These are phyloP conservation scores for Akanthomyces uredinophilus DNA, from an alignment of 2,329 filamentous ascomycete genomes.

Conservation along the genomic window DNA sequence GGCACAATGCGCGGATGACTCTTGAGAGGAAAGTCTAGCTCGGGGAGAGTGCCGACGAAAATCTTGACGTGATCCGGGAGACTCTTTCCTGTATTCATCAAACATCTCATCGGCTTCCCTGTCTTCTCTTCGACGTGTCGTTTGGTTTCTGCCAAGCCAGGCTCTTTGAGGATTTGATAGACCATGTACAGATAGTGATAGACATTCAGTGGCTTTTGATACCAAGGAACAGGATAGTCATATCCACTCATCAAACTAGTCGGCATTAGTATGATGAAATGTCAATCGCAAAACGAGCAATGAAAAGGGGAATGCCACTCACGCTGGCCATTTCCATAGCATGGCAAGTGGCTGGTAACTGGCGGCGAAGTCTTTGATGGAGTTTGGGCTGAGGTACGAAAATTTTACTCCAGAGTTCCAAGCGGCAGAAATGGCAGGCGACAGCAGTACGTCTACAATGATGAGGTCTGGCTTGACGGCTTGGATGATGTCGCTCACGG, in stretches of 20 bases:
- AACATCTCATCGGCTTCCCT: constrained; percentile 19
- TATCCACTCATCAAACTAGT: constrained; percentile 39
- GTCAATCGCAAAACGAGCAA: not conserved
- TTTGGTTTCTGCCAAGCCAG: constrained; percentile 11
- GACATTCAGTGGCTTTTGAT: constrained; percentile 37
- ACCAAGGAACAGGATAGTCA: constrained; percentile 41
- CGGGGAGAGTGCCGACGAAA: constrained; percentile 24
- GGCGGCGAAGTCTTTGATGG: constrained; percentile 36
- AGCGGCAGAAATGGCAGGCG: constrained; percentile 39
- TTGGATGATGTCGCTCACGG: constrained; percentile 33
- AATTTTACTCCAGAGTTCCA: constrained; percentile 29
- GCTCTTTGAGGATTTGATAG: constrained; percentile 18
- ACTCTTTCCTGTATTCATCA: constrained; percentile 20
- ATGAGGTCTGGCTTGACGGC: constrained; percentile 34
- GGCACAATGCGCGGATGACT: constrained; percentile 35
- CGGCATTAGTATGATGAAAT: not conserved
- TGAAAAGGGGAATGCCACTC: constrained; percentile 18
- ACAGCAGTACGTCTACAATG: constrained; percentile 39
- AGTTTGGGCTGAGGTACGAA: constrained; percentile 39
- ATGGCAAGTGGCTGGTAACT: constrained; percentile 33
- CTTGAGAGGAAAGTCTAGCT: constrained; percentile 36
- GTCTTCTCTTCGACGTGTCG: constrained; percentile 16
- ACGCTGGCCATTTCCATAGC: constrained; percentile 36
- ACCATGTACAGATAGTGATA: constrained; percentile 29
- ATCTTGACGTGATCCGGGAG: constrained; percentile 19